Evolutionary conservation across 371 early-diverging fungal genomes (phyloP), one percentile per base, ranked within the genome.

Genomic region (Pancytospora epiphaga): DNA sequence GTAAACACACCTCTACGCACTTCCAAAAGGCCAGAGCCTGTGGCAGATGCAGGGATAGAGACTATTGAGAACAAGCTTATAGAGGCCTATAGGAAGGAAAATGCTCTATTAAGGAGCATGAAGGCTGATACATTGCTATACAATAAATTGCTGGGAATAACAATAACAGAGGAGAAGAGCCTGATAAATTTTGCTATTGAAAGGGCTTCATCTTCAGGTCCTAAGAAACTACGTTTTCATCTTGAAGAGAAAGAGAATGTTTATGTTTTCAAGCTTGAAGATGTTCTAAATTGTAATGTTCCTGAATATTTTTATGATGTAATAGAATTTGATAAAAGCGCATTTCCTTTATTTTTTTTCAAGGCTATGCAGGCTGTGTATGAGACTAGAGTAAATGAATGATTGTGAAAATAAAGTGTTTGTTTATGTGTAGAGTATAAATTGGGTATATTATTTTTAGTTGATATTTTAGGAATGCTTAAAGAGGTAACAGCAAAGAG

Each of bases 121-220:
- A 74, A 74, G 50, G 50, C 34, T 0, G 72, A 70, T 61, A 54
- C 62, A 9, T 39, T 72, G 2, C 58, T 69, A 22, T 76, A 68
- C 56, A 60, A 63, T 29, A 71, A 68, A 51, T 58, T 76, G 34
- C 29, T 72, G n/a, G 73, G 77, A 19, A 57, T 69, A 25, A 40
- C 73, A 38, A 76, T 72, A 18, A 57, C 9, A 9, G 66, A 72
- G 58, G 65, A 58, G 9, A 37, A 52, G 2, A 29, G 58, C 32
- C 72, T 56, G 50, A 62, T 66, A 54, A 33, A 6, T 12, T 65
- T 52, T 36, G 22, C 62, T 36, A 33, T 66, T 15, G 18, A 66
- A 33, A 32, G 66, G 30, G 18, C 6, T n/a, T 19, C 27, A 4
- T 15, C 65, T 9, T 56, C 12, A 9, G 66, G 65, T 3, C 3